Evolutionary conservation across 495 filamentous ascomycete genomes (phyloP), one percentile per base, ranked within the genome.

Genomic region (Amorphotheca resinae): DNA sequence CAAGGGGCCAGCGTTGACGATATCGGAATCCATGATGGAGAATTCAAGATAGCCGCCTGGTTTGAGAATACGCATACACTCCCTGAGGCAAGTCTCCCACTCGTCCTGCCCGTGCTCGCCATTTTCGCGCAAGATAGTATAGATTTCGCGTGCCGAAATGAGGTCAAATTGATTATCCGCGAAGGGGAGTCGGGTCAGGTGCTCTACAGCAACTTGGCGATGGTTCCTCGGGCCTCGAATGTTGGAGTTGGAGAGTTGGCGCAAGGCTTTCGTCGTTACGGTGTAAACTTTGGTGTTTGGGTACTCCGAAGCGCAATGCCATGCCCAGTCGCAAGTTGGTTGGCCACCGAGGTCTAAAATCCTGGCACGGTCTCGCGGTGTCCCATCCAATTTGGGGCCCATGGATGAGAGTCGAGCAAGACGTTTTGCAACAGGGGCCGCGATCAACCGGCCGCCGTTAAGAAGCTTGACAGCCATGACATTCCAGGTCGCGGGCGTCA

Each of bases 11-110:
- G 85, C 80, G 42, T 83, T 86, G 30, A 89, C 76, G 53, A 95
- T 74, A 52, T 91, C 86, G 1, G 86, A 79, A 59, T 98, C 91
- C 52, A 96, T 71, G 5, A 95, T 63, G 42, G 74, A 74, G 68
- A 86, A 98, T 55, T 98, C 89, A 47, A 98, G 66, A 59, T 85
- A 86, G 11, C 91, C 91, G 38, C 87, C 89, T 0, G 87, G 91
- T 63, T 89, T 91, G 53, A 98, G 76, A 43, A 85, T 79, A 42
- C 91, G 88, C 58, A 83, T 74, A 61, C 86, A 93, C 63, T 98
- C 91, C 23, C 64, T 62, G 1, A 96, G 71, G 50, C 82, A 87
- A 32, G 79, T 72, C 52, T 93, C 84, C 65, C 89, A 96, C 57
- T 96, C 89, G 52, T 98, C 88, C 22, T 68, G 56, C 18, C 73